Conservation (phyloP, 2,329 filamentous ascomycete species). For the Corinectria fuckeliana region DNA sequence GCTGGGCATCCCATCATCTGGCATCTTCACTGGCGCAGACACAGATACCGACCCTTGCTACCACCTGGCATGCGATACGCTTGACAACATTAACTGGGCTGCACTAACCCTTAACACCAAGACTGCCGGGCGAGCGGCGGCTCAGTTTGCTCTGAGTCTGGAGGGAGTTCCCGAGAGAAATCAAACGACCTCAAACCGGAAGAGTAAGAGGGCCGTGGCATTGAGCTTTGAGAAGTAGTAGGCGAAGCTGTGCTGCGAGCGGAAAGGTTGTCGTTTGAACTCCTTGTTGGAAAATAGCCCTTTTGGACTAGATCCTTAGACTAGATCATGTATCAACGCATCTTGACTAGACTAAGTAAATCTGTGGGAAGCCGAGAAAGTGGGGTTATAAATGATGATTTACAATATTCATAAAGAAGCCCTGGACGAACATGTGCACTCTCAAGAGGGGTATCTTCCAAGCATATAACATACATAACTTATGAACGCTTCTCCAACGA, state of each 20-base stretch:
- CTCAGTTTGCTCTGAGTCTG: conserved; percentile 47
- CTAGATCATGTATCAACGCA: no score
- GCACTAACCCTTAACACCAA: conserved; percentile 48
- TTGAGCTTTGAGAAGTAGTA: conserved; percentile 37
- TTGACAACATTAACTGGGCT: conserved; percentile 50
- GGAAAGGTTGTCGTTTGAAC: no score
- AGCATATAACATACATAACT: not conserved
- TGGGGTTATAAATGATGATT: not conserved
- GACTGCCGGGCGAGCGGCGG: conserved; percentile 58
- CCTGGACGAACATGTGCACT: not conserved
- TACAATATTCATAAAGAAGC: not conserved
- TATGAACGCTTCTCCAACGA: not conserved
- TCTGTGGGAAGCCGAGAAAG: not conserved
- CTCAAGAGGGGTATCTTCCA: not conserved
- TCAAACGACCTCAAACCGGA: conserved; percentile 39
- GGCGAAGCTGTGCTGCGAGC: no score
- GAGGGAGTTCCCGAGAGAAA: conserved; percentile 44
- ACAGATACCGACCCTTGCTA: conserved; percentile 45
- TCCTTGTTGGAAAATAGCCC: conserved; percentile 39
- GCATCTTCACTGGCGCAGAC: conserved; percentile 50
- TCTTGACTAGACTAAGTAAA: not conserved
- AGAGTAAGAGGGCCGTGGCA: conserved; percentile 34
- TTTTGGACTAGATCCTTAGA: no score
- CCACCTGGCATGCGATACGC: conserved; percentile 49
- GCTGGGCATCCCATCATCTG: conserved; percentile 48